Percentiles rank a stretch among this genome's conserved stretches.
phyloP scores from a whole-genome alignment of 2,329 filamentous ascomycete species.

The Curvularia sp. region DNA sequence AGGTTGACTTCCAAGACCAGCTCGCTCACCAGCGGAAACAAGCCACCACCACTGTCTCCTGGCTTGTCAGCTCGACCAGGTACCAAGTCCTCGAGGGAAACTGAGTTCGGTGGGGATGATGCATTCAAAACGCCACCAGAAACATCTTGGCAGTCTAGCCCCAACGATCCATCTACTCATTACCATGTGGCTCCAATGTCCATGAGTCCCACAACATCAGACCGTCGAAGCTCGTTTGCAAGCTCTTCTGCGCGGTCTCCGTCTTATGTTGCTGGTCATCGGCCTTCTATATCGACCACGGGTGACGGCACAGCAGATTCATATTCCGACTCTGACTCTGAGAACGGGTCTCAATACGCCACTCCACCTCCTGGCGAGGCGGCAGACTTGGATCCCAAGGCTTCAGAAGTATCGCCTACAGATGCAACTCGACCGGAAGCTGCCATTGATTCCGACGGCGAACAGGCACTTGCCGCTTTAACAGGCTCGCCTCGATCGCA shows the following conservation, averaged over 20 bases:
- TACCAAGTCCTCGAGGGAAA: slow-evolving; percentile 49
- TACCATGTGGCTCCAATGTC: slow-evolving; percentile 45
- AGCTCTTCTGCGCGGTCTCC: slow-evolving; percentile 48
- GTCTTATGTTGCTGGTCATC: slow-evolving; percentile 42
- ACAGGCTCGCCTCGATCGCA: slow-evolving; percentile 60
- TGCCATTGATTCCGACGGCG: slow-evolving; percentile 41
- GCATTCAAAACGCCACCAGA: slow-evolving; percentile 58
- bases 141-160: slow-evolving; percentile 49
- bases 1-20: slow-evolving; percentile 50
- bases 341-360: slow-evolving; percentile 36
- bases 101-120: slow-evolving; percentile 50
- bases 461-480: slow-evolving; percentile 34
- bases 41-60: slow-evolving; percentile 43
- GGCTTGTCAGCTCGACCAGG: slow-evolving; percentile 40
- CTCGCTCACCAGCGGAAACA: slow-evolving; percentile 39
- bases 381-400: slow-evolving; percentile 30
- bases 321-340: slow-evolving; percentile 39
- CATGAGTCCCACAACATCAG: slow-evolving; percentile 42
- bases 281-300: slow-evolving; percentile 46
- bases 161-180: slow-evolving; percentile 37
- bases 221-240: slow-evolving; percentile 42
- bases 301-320: slow-evolving; percentile 34
- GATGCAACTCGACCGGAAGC: slow-evolving; percentile 38
- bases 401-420: slow-evolving; percentile 32
- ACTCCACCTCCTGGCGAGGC: slow-evolving; percentile 44